A percentile compares a stretch with the other conserved stretches of the same genome.
Conservation (phyloP, 1,139 yeast genomes). For the Suhomyces chickasaworum region DNA sequence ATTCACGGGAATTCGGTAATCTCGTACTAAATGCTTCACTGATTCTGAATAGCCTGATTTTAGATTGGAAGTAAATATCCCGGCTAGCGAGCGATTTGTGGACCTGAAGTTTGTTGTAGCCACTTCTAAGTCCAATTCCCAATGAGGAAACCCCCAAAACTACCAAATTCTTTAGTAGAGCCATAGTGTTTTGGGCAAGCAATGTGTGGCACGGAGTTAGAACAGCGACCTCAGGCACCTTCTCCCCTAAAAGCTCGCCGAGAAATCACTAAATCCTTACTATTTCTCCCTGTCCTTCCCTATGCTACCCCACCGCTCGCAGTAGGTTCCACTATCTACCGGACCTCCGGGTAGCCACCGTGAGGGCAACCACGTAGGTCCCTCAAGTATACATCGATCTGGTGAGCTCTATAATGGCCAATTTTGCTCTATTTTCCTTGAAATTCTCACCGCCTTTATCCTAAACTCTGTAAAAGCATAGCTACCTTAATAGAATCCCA, state of each 20-base stretch:
- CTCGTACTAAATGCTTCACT: neutral
- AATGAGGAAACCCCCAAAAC: too few species aligned
- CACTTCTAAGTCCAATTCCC: too few species aligned
- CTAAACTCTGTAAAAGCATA: neutral
- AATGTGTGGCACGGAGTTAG: too few species aligned
- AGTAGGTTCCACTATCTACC: neutral
- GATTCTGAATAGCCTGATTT: neutral
- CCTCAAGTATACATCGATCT: neutral
- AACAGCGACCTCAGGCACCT: too few species aligned
- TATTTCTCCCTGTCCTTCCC: neutral
- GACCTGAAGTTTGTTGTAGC: too few species aligned
- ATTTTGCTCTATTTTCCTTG: neutral
- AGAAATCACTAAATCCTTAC: neutral
- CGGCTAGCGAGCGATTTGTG: neutral
- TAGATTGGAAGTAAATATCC: neutral
- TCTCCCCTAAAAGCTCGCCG: neutral
- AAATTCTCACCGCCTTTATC: neutral
- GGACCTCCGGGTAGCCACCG: neutral
- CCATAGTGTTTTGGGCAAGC: too few species aligned
- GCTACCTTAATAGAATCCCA: too few species aligned
- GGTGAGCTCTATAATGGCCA: neutral
- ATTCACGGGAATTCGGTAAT: neutral
- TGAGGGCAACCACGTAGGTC: neutral
- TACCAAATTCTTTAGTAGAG: too few species aligned
- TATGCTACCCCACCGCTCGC: neutral